phyloP scores from a whole-genome alignment of 371 early-diverging fungal species.

The Apophysomyces sp. region DNA sequence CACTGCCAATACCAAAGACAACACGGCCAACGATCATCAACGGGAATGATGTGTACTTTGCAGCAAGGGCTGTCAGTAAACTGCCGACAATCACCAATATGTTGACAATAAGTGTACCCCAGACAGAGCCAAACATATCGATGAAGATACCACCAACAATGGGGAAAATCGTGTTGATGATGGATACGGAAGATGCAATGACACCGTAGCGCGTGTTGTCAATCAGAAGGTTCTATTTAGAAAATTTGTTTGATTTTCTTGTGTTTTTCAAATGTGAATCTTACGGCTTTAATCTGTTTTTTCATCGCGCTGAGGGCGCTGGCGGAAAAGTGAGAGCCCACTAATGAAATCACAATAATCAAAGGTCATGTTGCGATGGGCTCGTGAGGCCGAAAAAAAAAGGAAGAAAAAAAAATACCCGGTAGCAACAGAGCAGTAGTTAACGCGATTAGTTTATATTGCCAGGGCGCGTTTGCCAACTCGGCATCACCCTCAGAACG shows the following conservation, averaged over 20 bases:
- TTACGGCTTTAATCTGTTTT: constrained; percentile 23
- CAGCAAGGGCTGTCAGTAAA: constrained; percentile 46
- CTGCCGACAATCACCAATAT: constrained; percentile 43
- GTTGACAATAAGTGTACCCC: constrained; percentile 47
- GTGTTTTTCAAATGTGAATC: neutral
- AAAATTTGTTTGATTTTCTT: neutral
- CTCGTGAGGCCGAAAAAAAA: constrained; percentile 9
- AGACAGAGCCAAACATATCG: constrained; percentile 51
- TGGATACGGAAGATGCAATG: constrained; percentile 44
- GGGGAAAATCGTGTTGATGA: constrained; percentile 56
- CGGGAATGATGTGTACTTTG: constrained; percentile 33
- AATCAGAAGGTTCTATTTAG: constrained; percentile 32
- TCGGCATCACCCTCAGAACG: constrained; percentile 30
- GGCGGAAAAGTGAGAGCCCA: constrained; percentile 40
- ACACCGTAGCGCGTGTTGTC: constrained; percentile 56
- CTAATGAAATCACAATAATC: constrained; percentile 6
- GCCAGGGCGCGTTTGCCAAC: constrained; percentile 40
- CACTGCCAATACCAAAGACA: constrained; percentile 55
- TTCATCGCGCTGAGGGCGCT: constrained; percentile 47
- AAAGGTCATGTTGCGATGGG: neutral
- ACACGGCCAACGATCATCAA: constrained; percentile 53
- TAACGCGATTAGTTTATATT: constrained; percentile 37
- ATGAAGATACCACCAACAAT: constrained; percentile 51
- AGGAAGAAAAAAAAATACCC: constrained; percentile 19
- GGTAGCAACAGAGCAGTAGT: constrained; percentile 40